Evolutionary conservation across 495 filamentous ascomycete species (phyloP).

Genomic region (Penicillium samsonianum): DNA sequence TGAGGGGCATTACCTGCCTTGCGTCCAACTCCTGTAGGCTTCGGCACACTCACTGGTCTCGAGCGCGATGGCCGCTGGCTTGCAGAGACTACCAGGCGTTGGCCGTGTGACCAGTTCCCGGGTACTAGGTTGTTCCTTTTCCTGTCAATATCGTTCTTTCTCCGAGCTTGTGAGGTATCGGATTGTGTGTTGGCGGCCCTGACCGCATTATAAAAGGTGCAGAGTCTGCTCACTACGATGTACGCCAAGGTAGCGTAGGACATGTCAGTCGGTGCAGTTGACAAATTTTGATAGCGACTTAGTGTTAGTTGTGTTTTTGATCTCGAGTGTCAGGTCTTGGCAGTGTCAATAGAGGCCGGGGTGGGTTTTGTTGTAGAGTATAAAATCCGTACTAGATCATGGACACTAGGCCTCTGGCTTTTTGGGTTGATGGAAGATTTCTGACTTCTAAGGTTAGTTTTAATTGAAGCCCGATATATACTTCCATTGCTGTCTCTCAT

Average conservation of each 20-base stretch:
- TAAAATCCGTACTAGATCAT: background rate
- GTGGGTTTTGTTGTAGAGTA: background rate
- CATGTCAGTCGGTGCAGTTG: background rate
- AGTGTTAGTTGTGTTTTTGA: constrained; percentile 9
- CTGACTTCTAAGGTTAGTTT: background rate
- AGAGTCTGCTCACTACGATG: background rate
- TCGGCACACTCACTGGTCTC: background rate
- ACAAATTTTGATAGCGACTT: background rate
- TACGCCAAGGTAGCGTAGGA: background rate
- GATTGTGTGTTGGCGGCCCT: constrained; percentile 7
- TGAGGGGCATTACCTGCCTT: constrained; percentile 6
- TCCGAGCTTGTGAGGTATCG: constrained; percentile 11
- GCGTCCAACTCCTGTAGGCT: constrained; percentile 13
- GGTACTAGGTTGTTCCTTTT: background rate
- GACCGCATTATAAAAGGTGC: constrained; percentile 6
- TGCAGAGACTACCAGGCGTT: background rate
- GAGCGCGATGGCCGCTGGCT: constrained; percentile 5
- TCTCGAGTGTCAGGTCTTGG: constrained; percentile 5
- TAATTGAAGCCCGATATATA: background rate
- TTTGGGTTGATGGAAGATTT: background rate
- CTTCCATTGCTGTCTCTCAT: background rate
- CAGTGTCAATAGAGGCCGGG: background rate
- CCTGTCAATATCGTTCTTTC: background rate
- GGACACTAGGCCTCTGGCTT: background rate
- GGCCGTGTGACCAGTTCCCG: constrained; percentile 4